Evolutionary conservation across 2,329 filamentous ascomycete species (phyloP).

Genomic region (Penicillium sumatraense): DNA sequence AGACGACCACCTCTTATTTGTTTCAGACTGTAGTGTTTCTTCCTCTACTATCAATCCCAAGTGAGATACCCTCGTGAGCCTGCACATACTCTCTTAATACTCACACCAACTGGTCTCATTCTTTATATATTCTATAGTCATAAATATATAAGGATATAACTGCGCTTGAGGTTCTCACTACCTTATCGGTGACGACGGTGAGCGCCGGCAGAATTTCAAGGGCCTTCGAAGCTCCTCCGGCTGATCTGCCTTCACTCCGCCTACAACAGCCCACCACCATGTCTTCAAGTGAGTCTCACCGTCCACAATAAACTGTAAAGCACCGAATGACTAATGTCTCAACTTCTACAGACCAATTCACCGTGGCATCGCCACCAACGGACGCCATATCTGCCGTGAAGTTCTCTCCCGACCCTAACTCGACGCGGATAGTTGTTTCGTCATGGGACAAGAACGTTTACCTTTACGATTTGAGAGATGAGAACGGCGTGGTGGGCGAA

Average conservation of each 20-base stretch:
- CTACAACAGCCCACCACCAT: constrained; percentile 31
- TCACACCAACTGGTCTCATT: too few relatives aligned
- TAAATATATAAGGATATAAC: too few relatives aligned
- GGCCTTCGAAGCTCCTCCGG: constrained; percentile 28
- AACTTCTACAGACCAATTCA: constrained; percentile 68
- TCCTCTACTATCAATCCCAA: too few relatives aligned
- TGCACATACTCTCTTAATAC: too few relatives aligned
- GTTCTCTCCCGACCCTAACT: constrained; percentile 77
- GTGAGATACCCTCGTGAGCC: too few relatives aligned
- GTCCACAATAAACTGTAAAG: neutral
- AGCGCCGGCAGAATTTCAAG: constrained; percentile 34
- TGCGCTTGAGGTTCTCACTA: too few relatives aligned
- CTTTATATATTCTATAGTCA: too few relatives aligned
- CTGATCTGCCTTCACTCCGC: constrained; percentile 23
- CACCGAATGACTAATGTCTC: constrained; percentile 8
- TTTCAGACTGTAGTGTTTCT: too few relatives aligned
- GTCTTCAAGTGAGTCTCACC: constrained; percentile 46
- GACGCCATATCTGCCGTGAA: constrained; percentile 86
- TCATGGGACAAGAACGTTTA: constrained; percentile 96
- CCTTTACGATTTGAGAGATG: constrained; percentile 74
- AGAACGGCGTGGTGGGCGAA: constrained; percentile 58
- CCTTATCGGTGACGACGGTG: constrained; percentile 32
- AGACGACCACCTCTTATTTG: too few relatives aligned
- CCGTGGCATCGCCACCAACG: constrained; percentile 77
- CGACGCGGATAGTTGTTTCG: constrained; percentile 81